Evolutionary conservation across 305 asterid genomes (phyloP), one percentile per base, ranked within the genome.

Genomic region (Petunia hybrid): DNA sequence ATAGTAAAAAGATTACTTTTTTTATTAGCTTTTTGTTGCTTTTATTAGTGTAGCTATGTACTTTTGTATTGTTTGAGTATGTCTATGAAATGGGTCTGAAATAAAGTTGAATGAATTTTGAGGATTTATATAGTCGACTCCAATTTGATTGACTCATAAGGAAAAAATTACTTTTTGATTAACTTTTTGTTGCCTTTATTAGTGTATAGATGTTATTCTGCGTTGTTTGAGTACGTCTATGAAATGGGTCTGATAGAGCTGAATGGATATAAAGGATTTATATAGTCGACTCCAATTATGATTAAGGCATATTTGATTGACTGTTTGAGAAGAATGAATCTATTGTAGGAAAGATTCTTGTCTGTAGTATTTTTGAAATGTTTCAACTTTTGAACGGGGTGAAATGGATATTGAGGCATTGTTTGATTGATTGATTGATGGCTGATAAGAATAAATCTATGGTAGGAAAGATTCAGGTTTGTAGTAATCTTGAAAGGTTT

Each of bases 61-160:
- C 31, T 22, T 70, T 70, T 73, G 14, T 4, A 57, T 36, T 53
- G 1, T 12, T 38, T 74, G 48, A 51, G 78, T 46, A 12, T 9
- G 8, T 55, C 8, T 74, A 10, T 53, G 48, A 74, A 74, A 53
- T 74, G 78, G 78, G 8, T 51, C 45, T 51, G 45, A 73, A 22
- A 35, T 48, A 71, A 9, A 43, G 6, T 46, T 16, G 4, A 1
- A 8, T 70, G 60, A 10, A 22, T 22, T 22, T 22, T 22, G 31
- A 22, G 31, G 31, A 22, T 22, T 22, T 22, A 22, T 22, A 22
- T 22, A 22, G n/a, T 10, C 3, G 57, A 53, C 57, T 9, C 5
- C 57, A 53, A 51, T 48, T 73, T 12, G 62, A 35, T 48, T 71
- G 61, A 69, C 43, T 68, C 4, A 68, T 65, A 22, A 22, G 8